Base-by-base conservation (phyloP, 2,329 filamentous ascomycete species). In the Macrophomina tecta region DNA sequence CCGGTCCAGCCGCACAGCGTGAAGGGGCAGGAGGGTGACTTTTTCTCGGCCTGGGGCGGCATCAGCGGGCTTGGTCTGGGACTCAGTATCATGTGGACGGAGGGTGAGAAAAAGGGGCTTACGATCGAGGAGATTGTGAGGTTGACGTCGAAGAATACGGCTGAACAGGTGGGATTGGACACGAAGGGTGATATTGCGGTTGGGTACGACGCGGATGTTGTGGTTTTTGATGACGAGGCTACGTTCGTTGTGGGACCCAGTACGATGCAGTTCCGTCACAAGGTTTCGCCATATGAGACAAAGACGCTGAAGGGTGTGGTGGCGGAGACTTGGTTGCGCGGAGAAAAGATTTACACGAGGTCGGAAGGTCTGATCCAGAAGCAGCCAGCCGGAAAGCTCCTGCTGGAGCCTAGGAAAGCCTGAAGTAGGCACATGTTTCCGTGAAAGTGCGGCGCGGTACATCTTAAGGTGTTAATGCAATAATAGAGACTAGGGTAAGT, bases 11-110 rank as follows among this genome's bases (percentile, higher is more conserved):
- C 69, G n/a, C 55, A 76, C 56, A 70, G 68, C 60, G 70, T 62
- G 34, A 76, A 73, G 64, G 79, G 82, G 23, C 78, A 80, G 28
- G 77, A 77, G 49, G 94, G 95, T 42, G 92, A 98, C 81, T 98
- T 99, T 85, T 95, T 98, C 81, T 89, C 90, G 3, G 94, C 94
- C 0, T 99, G 95, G 95, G 95, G 95, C 64, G 95, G 95, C 12
- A 97, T 99, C 74, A 94, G 92, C 3, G 95, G 91, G 3, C 94
- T 99, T n/a, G 95, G 95, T 0, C 87, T 99, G 1, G 95, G 95
- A 0, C 85, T 99, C 3, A 92, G 93, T 4, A 97, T 98, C 70
- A 85, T 99, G 6, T 90, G 94, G 88, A 94, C 92, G 0, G 89
- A 93, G 52, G 86, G 91, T 83, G 85, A 75, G 87, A 70, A 85